Base-by-base conservation (phyloP, 2,329 filamentous ascomycete genomes). In the Epichloe gansuensis region DNA sequence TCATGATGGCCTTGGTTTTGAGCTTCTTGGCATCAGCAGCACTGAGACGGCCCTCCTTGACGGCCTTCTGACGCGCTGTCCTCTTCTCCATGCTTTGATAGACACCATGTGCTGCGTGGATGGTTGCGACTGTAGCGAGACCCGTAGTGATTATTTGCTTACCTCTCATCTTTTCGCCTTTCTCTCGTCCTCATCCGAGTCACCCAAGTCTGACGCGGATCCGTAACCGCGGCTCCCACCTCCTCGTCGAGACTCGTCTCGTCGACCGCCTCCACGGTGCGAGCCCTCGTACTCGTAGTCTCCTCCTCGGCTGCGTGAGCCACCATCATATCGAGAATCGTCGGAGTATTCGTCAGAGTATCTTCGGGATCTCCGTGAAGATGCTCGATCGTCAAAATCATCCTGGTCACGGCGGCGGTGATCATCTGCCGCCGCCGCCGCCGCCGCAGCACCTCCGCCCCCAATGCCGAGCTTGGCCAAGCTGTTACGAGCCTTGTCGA, bases 391-490 rank as follows among this genome's bases (percentile, higher is more conserved):
- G 54, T 70, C 68, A 54, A 73, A 72, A 50, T 75, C 72, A 48
- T 75, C 72, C 46, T 71, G 69, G 46, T 72, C 67, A n/a, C 68
- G 67, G 11, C 67, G 63, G 34, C 62, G 64, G 41, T 68, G 62
- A 38, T 73, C 68, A 38, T 73, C 69, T 3, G 64, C 67, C 28
- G 63, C 58, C 55, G 64, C 67, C 28, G 63, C 58, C 55, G 64
- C 66, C 28, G 62, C 59, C 54, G 60, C 58, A 44, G 60, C 62
- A 37, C 73, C 69, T 9, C 67, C 75, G 51, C 69, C 76, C 50
- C 80, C 80, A 37, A 85, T 67, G 47, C 81, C 81, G 13, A 85
- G 69, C 63, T 78, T 82, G 58, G 81, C 80, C 39, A 85, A 69
- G 51, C 80, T 74, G 55, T 79, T 79, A 52, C 81, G 78, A 21